Evolutionary conservation across 2,329 filamentous ascomycete genomes (phyloP), one percentile per base, ranked within the genome.

Genomic region (Penicillium sp.): DNA sequence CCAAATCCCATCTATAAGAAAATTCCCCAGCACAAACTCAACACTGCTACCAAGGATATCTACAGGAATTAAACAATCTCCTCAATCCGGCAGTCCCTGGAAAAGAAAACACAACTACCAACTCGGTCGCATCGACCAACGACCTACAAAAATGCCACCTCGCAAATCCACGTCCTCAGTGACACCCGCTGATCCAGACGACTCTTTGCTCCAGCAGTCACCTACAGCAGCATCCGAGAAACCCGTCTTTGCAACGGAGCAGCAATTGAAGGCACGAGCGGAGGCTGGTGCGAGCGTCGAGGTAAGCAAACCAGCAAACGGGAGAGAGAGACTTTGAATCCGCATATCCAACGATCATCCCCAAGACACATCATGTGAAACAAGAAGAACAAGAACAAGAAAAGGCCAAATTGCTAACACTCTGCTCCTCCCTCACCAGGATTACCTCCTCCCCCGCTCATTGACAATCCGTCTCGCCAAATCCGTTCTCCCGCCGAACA

Each of bases 401-500:
- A 28, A 7, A 19, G 19, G 4, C 13, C 13, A 36, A n/a, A n/a
- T n/a, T 11, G 13, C 30, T 42, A 49, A 40, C 18, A 18, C 29
- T 11, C 28, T n/a, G 14, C 25, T 19, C 6, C 13, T 4, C n/a
- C 19, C 5, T 22, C 19, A 3, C 1, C 22, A 81, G 79, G 82
- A 85, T 57, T 79, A 83, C 54, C 79, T 79, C 48, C 76, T 86
- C 34, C 82, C 82, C 14, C 81, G 81, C 53, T 80, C 80, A 4
- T 77, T 84, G 63, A 78, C 83, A 22, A 75, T 80, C 46, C 77
- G 82, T 22, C 76, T 85, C 16, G 80, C 81, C 11, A 84, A 84
- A 67, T 79, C 81, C 48, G 80, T 83, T 6, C 72, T 85, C 3
- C 82, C 82, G 1, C 74, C 82, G 4, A 84, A 85, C 64, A 85